Base-by-base conservation (phyloP, 768 basidiomycete species). In the Symmetrospora coprosmae region DNA sequence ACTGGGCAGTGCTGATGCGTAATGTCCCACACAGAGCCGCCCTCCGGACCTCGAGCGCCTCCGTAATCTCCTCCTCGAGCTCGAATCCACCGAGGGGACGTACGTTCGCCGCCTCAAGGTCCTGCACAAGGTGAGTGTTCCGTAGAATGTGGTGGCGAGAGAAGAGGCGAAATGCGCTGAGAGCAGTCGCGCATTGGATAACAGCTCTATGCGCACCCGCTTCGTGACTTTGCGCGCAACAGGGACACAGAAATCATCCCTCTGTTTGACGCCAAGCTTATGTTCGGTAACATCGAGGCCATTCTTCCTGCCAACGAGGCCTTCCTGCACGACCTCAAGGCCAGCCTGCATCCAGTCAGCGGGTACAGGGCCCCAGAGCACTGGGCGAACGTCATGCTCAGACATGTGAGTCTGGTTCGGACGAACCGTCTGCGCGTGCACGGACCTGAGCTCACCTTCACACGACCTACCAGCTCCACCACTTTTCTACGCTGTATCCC, bases 161-260 rank as follows among this genome's bases (percentile, higher is more conserved):
- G 34, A 45, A 28, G 6, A 45, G 7, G 13, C 45, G 30, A 28
- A 49, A 27, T 50, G 13, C 28, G n/a, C 25, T 50, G 23, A 9
- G 7, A 3, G 9, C 34, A 14, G 14, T 21, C 13, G 11, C 19
- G 7, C 14, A 33, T 27, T 3, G 25, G 43, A 46, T 11, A 2
- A 19, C 65, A 77, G 76, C 82, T 87, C 67, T 97, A 94, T 69
- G 92, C 91, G 33, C 84, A 88, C 70, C 94, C 90, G 8, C 76
- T 99, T 27, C 81, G 90, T 35, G 79, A 79, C 41, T 99, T 91
- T 71, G 81, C 92, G 21, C 79, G 80, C 55, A 82, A 78, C 71
- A 86, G 86, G 70, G 83, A 84, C 61, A 90, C 86, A 0, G 82
- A 85, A 34, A 87, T 99, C 66, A 79, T 99, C 43, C 84, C 86